Evolutionary conservation across 2,329 filamentous ascomycete species (phyloP).

Genomic region (Sporothrix luriei): DNA sequence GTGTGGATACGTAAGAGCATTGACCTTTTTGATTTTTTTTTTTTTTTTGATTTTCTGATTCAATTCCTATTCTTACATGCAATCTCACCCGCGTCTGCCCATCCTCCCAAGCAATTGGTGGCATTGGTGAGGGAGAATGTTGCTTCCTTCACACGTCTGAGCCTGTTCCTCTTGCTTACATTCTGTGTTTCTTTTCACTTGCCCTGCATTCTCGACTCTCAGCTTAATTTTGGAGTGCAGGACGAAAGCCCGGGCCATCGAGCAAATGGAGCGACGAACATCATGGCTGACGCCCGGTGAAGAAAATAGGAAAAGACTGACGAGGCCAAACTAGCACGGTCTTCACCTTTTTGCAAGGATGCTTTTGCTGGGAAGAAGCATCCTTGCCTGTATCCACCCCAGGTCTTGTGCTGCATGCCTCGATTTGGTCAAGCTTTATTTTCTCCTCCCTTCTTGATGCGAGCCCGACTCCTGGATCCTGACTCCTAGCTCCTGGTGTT

Average conservation of each 20-base stretch:
- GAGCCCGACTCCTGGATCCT: neutral
- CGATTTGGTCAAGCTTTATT: conserved; percentile 1
- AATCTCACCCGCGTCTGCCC: neutral
- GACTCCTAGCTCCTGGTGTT: neutral
- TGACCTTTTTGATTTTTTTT: neutral
- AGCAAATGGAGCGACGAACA: neutral
- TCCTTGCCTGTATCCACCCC: neutral
- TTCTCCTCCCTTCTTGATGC: neutral
- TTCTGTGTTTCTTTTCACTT: neutral
- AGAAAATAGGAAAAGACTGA: neutral
- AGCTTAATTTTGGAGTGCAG: conserved; percentile 13
- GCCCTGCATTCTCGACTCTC: neutral
- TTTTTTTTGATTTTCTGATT: neutral
- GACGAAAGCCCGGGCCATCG: neutral
- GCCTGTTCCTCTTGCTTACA: neutral
- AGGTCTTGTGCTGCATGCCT: neutral
- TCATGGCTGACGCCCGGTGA: conserved; percentile 10
- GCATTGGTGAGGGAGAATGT: neutral
- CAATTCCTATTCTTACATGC: neutral
- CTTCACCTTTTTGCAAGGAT: conserved; percentile 4
- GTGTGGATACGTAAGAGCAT: conserved; percentile 23
- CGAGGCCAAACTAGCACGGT: neutral
- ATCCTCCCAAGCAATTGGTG: neutral
- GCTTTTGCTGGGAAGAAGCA: neutral
- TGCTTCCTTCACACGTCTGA: neutral